These are phyloP conservation scores for Ophiostoma ulmi DNA, from an alignment of 2,329 filamentous ascomycete species.

Conservation along the genomic window DNA sequence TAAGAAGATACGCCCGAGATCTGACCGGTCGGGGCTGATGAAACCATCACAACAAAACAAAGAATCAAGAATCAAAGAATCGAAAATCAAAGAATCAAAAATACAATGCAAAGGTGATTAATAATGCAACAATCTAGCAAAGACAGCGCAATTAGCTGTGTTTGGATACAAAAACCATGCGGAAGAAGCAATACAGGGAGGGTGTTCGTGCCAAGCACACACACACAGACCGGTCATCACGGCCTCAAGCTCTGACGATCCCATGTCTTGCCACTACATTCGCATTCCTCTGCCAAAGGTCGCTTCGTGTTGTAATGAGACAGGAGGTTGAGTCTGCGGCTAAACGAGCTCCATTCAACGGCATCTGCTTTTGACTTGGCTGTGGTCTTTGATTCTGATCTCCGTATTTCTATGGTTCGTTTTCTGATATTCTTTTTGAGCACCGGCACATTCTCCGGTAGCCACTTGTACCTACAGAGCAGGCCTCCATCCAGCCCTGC, in stretches of 20 bases:
- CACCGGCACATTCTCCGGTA: not conserved
- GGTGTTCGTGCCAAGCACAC: not conserved
- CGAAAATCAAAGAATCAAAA: not conserved
- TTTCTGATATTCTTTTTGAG: too few relatives aligned
- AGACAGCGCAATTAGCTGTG: not conserved
- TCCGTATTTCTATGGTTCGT: too few relatives aligned
- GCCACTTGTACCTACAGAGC: too few relatives aligned
- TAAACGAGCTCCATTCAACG: not conserved
- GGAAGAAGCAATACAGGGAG: slow-evolving; percentile 10
- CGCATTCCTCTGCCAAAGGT: not conserved
- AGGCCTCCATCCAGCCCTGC: not conserved
- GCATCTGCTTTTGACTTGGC: too few relatives aligned
- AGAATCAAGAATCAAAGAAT: too few relatives aligned
- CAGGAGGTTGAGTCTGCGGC: not conserved
- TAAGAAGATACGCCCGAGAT: not conserved
- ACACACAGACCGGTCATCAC: not conserved
- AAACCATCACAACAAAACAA: not conserved
- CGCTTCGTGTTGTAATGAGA: not conserved
- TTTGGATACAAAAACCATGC: not conserved
- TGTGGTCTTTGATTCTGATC: too few relatives aligned
- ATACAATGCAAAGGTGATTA: not conserved
- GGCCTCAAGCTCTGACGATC: not conserved
- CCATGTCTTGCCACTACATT: not conserved
- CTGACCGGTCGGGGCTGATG: not conserved
- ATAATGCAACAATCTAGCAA: not conserved